Evolutionary conservation across 2,329 filamentous ascomycete genomes (phyloP), one percentile per base, ranked within the genome.

Genomic region (Lecanicillium sp.): DNA sequence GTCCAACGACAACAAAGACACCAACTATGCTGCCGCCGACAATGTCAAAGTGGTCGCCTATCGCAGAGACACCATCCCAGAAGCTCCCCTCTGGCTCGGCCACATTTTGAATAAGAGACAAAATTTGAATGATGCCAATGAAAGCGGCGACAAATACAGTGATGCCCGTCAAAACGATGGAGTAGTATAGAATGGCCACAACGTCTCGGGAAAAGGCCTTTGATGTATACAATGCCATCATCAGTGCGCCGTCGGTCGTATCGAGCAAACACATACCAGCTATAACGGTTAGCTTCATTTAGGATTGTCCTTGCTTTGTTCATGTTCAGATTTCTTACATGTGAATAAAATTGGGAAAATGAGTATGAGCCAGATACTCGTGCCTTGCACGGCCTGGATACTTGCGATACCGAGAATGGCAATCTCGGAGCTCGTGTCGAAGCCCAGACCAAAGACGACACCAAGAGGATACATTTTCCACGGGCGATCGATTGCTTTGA

Each of bases 391-490:
- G 0, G 86, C 90, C 59, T 96, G 86, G 2, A 98, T 82, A 24
- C 86, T 90, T 0, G 88, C 86, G 54, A 97, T 95, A 0, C 91
- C 93, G 1, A 98, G 68, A 7, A 98, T 76, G 0, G 93, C 91
- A 59, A 97, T 87, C 64, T 98, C 91, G 7, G 88, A 95, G 33
- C 87, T 94, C 0, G 93, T 97, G 62, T 97, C 93, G 62, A 98
- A 97, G 0, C 91, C 93, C 0, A 97, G 73, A 0, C 91, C 93
- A 59, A 91, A 97, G 4, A 97, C 70, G 0, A 97, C 75, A 0
- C 91, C 91, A 0, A 95, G 71, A 0, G 89, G 90, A 56, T 94
- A 93, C 90, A 95, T 95, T 66, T 97, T 97, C 91, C 91, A 97
- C 0, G 87, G 86, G 5, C 78, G 69, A 56, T 85, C 80, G 26